Evolutionary conservation across 2,329 filamentous ascomycete genomes (phyloP), one percentile per base, ranked within the genome.

Genomic region (Waltergamsia citrina): DNA sequence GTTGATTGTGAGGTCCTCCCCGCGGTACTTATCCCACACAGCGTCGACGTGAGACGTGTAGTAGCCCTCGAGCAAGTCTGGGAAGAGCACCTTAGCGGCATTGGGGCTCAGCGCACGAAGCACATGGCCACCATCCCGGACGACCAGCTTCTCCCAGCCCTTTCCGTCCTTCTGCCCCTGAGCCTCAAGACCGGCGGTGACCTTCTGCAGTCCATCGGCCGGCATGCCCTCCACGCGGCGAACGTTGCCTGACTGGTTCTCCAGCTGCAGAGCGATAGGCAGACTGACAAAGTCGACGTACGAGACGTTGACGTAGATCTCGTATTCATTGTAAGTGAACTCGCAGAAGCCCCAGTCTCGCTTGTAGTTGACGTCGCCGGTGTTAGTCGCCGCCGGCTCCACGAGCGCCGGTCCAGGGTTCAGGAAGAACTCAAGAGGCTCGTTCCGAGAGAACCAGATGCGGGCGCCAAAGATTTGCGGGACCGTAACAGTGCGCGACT

Each of bases 261-360:
- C 55, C 29, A 80, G 65, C 39, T 56, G 51, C 41, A 80, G 63
- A 2, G 71, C 67, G 33, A 81, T 67, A n/a, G 80, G 78, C 43
- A 81, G 51, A 44, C 63, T 62, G 40, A 86, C 71, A 55, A 88
- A 88, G 60, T 88, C 83, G 34, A 88, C 84, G 51, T 81, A 80
- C 41, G 68, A 75, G 45, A 88, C 78, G 45, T 83, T 83, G 44
- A 72, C 75, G 48, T 74, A 84, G 5, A 83, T 56, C 52, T 81
- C 65, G 21, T 52, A 47, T 23, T 55, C 45, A 53, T 81, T 81
- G 21, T 29, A 81, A 12, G 78, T 81, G 45, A 82, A 78, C 54
- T 85, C 80, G 58, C 69, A 75, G 49, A 84, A 85, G 19, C 67
- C 70, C 79, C 79, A 85, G 38, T 65, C 57, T 29, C 70, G 57